These are phyloP conservation scores for Cyclotella baltica DNA, from an alignment of 108 stramenopile genomes.

Conservation along the genomic window DNA sequence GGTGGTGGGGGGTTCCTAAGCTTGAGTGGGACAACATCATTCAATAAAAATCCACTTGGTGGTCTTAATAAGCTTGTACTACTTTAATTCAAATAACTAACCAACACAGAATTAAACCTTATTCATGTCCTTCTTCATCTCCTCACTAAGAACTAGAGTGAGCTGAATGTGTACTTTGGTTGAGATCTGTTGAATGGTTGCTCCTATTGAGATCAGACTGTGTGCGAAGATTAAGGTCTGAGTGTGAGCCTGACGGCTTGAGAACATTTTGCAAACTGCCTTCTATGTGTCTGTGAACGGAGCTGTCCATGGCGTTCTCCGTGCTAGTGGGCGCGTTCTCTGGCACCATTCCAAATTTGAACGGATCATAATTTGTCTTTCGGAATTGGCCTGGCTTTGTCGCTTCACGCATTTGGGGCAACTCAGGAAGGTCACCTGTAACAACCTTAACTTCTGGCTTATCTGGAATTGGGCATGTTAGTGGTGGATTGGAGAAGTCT, in stretches of 20 bases:
- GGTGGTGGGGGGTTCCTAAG: too few species aligned
- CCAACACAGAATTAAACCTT: too few species aligned
- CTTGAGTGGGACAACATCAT: too few species aligned
- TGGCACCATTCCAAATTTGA: constrained; percentile 39
- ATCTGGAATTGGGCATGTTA: constrained; percentile 5
- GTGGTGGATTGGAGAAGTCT: constrained; percentile 22
- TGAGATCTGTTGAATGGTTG: constrained; percentile 19
- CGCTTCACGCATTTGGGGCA: constrained; percentile 58
- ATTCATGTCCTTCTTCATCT: too few species aligned
- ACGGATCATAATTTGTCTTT: constrained; percentile 78
- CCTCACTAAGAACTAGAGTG: background rate
- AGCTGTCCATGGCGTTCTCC: background rate
- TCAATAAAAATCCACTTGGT: too few species aligned
- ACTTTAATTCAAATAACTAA: too few species aligned
- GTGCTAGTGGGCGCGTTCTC: background rate
- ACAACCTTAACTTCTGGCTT: constrained; percentile 7
- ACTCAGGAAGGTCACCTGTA: constrained; percentile 42
- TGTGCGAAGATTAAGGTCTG: background rate
- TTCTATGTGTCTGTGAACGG: constrained; percentile 18
- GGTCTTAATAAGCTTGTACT: too few species aligned
- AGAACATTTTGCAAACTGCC: background rate
- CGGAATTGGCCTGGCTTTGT: constrained; percentile 83
- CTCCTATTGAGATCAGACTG: constrained; percentile 2
- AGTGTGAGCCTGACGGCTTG: background rate
- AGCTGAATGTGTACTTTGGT: too few species aligned